Percentiles rank a stretch among this genome's conserved stretches.
Conservation (phyloP, 805 yeast species). For the Barnettozyma californica region DNA sequence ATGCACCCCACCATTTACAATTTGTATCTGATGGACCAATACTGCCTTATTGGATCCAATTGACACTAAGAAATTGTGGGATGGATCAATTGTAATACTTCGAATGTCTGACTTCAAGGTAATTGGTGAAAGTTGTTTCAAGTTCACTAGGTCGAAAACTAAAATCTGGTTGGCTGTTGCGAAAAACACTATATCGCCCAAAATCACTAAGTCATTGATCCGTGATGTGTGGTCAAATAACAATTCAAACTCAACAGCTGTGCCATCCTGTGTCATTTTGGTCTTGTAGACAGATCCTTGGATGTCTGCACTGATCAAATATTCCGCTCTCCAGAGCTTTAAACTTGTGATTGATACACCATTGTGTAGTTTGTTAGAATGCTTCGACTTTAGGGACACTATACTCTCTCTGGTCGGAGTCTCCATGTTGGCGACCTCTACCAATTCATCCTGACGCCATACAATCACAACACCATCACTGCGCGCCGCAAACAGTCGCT, state of each 20-base stretch:
- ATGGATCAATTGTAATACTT: constrained; percentile 20
- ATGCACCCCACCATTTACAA: constrained; percentile 8
- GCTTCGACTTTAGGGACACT: constrained; percentile 3
- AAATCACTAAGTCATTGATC: constrained; percentile 16
- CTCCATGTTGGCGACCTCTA: constrained; percentile 10
- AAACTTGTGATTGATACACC: constrained; percentile 9
- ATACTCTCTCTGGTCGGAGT: constrained; percentile 7
- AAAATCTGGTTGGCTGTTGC: constrained; percentile 17
- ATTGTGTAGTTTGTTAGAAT: constrained; percentile 2
- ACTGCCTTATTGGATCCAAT: constrained; percentile 22
- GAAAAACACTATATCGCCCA: constrained; percentile 11
- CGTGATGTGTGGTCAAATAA: constrained; percentile 10
- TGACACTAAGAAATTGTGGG: constrained; percentile 17
- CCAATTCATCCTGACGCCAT: constrained; percentile 17
- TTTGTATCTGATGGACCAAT: constrained; percentile 16
- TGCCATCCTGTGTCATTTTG: constrained; percentile 1
- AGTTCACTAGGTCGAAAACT: constrained; percentile 7
- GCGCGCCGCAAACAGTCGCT: constrained; percentile 11
- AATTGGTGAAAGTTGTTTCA: constrained; percentile 14
- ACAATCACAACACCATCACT: constrained; percentile 12
- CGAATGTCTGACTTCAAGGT: constrained; percentile 18
- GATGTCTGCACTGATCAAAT: constrained; percentile 14
- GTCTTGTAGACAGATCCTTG: constrained; percentile 16
- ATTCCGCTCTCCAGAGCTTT: not conserved
- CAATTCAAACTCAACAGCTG: not conserved